phyloP scores from a whole-genome alignment of 2,329 filamentous ascomycete species.

The Penicillium brasilianum region DNA sequence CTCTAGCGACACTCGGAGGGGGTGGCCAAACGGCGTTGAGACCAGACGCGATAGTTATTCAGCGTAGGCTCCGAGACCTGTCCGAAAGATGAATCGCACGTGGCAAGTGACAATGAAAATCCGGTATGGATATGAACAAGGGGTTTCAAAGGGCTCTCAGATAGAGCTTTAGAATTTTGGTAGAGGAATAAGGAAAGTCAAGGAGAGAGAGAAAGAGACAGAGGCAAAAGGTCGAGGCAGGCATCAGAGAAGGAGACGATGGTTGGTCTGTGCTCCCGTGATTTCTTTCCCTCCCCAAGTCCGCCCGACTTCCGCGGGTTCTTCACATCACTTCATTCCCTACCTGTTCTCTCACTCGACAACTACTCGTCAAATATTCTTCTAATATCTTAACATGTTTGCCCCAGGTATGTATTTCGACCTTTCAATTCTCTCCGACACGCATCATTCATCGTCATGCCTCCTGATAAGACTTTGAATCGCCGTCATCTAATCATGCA shows the following conservation, averaged over 20 bases:
- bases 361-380: constrained; percentile 3
- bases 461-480: background rate
- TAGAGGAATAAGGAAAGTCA: constrained; percentile 1
- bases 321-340: constrained; percentile 8
- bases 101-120: background rate
- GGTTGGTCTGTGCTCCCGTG: constrained; percentile 37
- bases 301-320: constrained; percentile 13
- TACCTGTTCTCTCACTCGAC: constrained; percentile 16
- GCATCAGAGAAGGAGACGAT: constrained; percentile 29
- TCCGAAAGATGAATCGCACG: background rate
- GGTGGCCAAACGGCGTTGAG: constrained; percentile 11
- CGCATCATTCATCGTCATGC: background rate
- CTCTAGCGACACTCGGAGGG: background rate
- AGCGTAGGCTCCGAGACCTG: constrained; percentile 4
- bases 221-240: constrained; percentile 22
- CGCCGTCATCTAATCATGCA: background rate
- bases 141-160: background rate
- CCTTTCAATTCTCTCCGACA: background rate
- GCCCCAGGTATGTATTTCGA: constrained; percentile 36
- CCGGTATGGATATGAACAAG: background rate
- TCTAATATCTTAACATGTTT: constrained; percentile 36
- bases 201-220: constrained; percentile 10
- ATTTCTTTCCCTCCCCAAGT: constrained; percentile 27
- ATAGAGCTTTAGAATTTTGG: background rate
- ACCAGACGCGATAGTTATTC: constrained; percentile 20